A percentile compares a stretch with the other conserved stretches of the same genome.
These are phyloP conservation scores for Sordariomycetes sp. DNA, from an alignment of 2,329 filamentous ascomycete genomes.

Conservation along the genomic window DNA sequence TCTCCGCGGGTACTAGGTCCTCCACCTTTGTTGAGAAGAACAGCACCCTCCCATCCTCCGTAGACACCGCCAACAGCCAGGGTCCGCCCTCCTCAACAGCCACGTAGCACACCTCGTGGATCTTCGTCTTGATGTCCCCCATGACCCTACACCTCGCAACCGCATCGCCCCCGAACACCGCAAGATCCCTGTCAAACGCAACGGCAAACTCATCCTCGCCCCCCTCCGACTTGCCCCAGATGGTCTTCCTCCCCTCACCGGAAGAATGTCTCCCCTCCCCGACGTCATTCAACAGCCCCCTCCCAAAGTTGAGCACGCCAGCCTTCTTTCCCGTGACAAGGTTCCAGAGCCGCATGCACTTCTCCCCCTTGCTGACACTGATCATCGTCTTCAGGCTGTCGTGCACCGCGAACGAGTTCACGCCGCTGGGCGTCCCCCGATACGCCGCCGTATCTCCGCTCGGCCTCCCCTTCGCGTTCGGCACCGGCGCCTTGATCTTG, in stretches of 20 bases:
- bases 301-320: constrained; percentile 77
- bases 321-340: constrained; percentile 93
- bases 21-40: constrained; percentile 63
- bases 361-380: constrained; percentile 80
- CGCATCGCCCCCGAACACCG: constrained; percentile 84
- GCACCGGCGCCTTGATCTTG: constrained; percentile 78
- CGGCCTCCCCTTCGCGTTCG: constrained; percentile 69
- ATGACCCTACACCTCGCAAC: constrained; percentile 66
- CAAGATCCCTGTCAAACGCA: constrained; percentile 73
- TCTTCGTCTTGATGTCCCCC: constrained; percentile 59
- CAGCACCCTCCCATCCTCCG: constrained; percentile 79
- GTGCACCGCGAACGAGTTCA: constrained; percentile 93
- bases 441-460: constrained; percentile 82
- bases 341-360: constrained; percentile 91
- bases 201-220: constrained; percentile 77
- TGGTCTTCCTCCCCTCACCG: constrained; percentile 73
- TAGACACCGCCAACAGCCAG: constrained; percentile 61
- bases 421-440: constrained; percentile 71
- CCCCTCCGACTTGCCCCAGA: constrained; percentile 64
- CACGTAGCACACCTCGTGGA: constrained; percentile 74
- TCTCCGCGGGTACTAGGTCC: constrained; percentile 24
- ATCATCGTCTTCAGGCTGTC: constrained; percentile 96
- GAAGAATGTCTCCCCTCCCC: constrained; percentile 68
- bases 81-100: constrained; percentile 29
- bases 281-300: constrained; percentile 59